Conservation (phyloP, 352 stramenopile species). For the Phytopythium kandeliae region DNA sequence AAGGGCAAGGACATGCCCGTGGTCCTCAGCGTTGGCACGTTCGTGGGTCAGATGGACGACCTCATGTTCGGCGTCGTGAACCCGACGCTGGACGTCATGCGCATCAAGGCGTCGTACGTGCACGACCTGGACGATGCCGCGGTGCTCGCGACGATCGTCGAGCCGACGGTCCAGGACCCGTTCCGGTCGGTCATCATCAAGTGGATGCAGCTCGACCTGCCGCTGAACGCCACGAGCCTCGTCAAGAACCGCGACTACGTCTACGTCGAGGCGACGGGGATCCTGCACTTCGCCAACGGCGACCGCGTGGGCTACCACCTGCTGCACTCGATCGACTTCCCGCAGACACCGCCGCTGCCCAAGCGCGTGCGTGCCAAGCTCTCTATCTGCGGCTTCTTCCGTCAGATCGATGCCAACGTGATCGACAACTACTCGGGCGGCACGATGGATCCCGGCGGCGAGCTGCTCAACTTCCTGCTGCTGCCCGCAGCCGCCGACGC, state of each 20-base stretch:
- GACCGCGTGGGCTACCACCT: slow-evolving; percentile 32
- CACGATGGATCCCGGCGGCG: slow-evolving; percentile 22
- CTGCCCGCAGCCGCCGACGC: slow-evolving; percentile 30
- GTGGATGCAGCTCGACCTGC: slow-evolving; percentile 32
- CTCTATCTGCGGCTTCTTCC: slow-evolving; percentile 50
- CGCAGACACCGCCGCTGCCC: slow-evolving; percentile 27
- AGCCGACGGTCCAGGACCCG: slow-evolving; percentile 14
- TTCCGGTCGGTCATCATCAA: slow-evolving; percentile 25
- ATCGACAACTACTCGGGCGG: slow-evolving; percentile 41
- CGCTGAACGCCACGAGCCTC: slow-evolving; percentile 17
- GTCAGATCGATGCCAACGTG: slow-evolving; percentile 31
- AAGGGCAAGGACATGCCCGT: slow-evolving; percentile 15
- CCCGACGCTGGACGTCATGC: slow-evolving; percentile 24
- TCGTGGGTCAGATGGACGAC: slow-evolving; percentile 19
- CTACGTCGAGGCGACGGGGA: slow-evolving; percentile 30
- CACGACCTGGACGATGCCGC: slow-evolving; percentile 20
- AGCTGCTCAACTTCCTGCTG: slow-evolving; percentile 33
- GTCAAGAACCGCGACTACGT: slow-evolving; percentile 39
- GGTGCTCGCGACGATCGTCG: slow-evolving; percentile 22
- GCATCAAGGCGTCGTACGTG: slow-evolving; percentile 30
- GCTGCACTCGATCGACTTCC: slow-evolving; percentile 34
- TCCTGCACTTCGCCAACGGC: slow-evolving; percentile 16
- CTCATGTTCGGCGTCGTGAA: slow-evolving; percentile 32
- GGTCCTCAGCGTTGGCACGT: slow-evolving; percentile 20
- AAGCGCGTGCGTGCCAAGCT: slow-evolving; percentile 32